These are phyloP conservation scores for Nemania sp. DNA, from an alignment of 2,329 filamentous ascomycete genomes.

Conservation along the genomic window DNA sequence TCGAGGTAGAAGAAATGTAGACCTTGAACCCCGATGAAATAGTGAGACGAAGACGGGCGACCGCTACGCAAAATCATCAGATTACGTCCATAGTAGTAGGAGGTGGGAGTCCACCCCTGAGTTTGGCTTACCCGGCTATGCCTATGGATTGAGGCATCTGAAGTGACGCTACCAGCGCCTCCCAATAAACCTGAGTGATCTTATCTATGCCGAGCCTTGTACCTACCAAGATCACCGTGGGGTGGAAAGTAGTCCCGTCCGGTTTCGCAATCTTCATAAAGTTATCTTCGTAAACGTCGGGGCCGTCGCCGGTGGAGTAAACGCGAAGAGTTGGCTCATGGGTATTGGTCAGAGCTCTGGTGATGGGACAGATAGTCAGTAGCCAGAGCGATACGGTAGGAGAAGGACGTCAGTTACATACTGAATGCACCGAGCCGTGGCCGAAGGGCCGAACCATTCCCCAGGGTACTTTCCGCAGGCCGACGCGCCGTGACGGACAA, in stretches of 20 bases:
- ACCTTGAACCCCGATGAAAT: constrained; percentile 65
- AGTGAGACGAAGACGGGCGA: constrained; percentile 82
- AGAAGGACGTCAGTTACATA: constrained; percentile 49
- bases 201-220: constrained; percentile 91
- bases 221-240: constrained; percentile 86
- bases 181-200: constrained; percentile 92
- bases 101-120: neutral
- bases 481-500: constrained; percentile 83
- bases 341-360: constrained; percentile 73
- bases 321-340: constrained; percentile 70
- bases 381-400: neutral
- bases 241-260: constrained; percentile 68
- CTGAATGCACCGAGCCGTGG: constrained; percentile 92
- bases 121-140: constrained; percentile 76
- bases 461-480: constrained; percentile 93
- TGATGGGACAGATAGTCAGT: constrained; percentile 16
- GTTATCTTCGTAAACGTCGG: constrained; percentile 90
- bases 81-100: constrained; percentile 3
- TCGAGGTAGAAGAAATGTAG: constrained; percentile 91
- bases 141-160: constrained; percentile 93
- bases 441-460: constrained; percentile 98
- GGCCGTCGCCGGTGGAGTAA: constrained; percentile 86
- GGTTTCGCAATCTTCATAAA: constrained; percentile 78
- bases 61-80: constrained; percentile 59
- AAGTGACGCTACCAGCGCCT: constrained; percentile 81